Base-by-base conservation (phyloP, 768 basidiomycete species). In the Fistulinella prunicolor region DNA sequence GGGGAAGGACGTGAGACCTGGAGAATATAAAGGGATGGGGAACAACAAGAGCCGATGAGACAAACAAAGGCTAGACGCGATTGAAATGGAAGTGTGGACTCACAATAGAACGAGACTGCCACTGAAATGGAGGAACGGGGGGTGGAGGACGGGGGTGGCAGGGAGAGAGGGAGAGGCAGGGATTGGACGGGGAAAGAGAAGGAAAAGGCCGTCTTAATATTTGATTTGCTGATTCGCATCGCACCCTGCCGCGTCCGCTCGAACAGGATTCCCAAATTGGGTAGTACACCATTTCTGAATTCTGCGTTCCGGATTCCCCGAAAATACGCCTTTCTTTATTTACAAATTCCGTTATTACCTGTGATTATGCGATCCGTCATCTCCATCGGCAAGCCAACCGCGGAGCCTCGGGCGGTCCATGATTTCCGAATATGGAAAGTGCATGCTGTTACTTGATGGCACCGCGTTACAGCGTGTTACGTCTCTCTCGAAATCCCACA, bases 211-310 rank as follows among this genome's bases (percentile, higher is more conserved):
- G 65, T 55, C 65, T 63, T 68, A 67, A 66, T 69, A 69, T 69
- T 69, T 67, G 65, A 67, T 69, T 67, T 58, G 61, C 47, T 58
- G 65, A 63, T 63, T 68, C 66, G 60, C 67, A 65, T 66, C 64
- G 57, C 61, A 63, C 55, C 59, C 37, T 44, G 49, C 35, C 35
- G 35, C 35, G 50, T 43, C 46, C 55, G 47, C 47, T 50, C 47
- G 44, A 62, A 64, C 59, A 44, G 43, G 17, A 38, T 13, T 44
- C 26, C 65, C 57, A 22, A 30, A 53, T 34, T n/a, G 0, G 53
- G 61, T 59, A 30, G 20, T 58, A 6, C 16, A 23, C 49, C 41
- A 19, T 40, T 50, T 50, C 50, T 44, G 40, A 32, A 42, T 44
- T 55, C 44, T 57, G 43, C 61, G 61, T 58, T 49, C 65, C 67